Conservation (phyloP, 495 filamentous ascomycete species). For the Xylaria cubensis region DNA sequence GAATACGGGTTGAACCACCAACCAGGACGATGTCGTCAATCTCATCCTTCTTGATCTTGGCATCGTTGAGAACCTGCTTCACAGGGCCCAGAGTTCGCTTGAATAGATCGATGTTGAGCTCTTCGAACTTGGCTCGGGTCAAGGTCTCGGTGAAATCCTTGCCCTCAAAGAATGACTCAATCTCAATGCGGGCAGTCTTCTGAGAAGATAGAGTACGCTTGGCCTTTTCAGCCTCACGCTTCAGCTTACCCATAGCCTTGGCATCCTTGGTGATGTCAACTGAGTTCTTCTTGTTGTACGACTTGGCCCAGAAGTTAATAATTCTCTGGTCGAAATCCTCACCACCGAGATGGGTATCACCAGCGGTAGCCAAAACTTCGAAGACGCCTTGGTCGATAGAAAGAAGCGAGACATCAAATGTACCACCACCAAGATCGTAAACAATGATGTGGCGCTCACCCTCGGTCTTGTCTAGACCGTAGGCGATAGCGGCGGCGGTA, state of each 20-base stretch:
- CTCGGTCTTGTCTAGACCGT: constrained; percentile 85
- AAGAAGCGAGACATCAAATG: constrained; percentile 98
- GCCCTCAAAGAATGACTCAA: constrained; percentile 96
- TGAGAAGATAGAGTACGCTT: constrained; percentile 99
- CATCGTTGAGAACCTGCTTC: constrained; percentile 94
- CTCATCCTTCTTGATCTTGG: constrained; percentile 87
- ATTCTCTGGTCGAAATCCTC: constrained; percentile 99
- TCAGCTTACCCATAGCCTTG: constrained; percentile 99
- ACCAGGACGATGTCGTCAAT: constrained; percentile 90
- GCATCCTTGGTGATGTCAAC: constrained; percentile 92
- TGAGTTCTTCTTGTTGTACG: constrained; percentile 98
- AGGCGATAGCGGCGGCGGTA: constrained; percentile 86
- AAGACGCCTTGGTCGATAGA: constrained; percentile 98
- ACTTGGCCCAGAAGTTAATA: constrained; percentile 96
- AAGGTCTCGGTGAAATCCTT: constrained; percentile 98
- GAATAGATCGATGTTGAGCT: constrained; percentile 98
- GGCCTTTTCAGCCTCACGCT: constrained; percentile 99
- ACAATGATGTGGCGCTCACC: constrained; percentile 92
- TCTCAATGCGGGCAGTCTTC: constrained; percentile 98
- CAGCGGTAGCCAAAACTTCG: constrained; percentile 96
- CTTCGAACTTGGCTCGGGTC: constrained; percentile 98
- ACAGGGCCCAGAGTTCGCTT: constrained; percentile 99
- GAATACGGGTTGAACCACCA: constrained; percentile 94
- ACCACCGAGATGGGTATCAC: constrained; percentile 99
- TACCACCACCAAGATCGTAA: constrained; percentile 99